Percentiles rank a stretch among this genome's conserved stretches.
Evolutionary conservation across 2,329 filamentous ascomycete genomes (phyloP).

Genomic region (Claviceps africana): DNA sequence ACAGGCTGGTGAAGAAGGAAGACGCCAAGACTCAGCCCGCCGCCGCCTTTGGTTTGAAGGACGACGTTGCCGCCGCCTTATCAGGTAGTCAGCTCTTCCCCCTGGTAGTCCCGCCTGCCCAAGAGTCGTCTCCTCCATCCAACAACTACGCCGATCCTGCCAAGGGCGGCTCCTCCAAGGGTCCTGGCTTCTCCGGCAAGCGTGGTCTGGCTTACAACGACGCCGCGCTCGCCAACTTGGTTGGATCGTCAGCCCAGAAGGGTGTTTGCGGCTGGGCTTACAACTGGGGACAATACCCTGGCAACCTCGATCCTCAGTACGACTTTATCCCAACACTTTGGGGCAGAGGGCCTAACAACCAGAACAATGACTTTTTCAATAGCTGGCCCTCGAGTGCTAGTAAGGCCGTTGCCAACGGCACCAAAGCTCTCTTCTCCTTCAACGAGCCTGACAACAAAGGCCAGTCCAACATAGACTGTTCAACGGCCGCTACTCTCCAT

Average conservation of each 20-base stretch:
- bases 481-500: slow-evolving; percentile 37
- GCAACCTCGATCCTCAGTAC: slow-evolving; percentile 28
- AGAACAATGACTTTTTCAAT: slow-evolving; percentile 16
- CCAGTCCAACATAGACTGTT: slow-evolving; percentile 46
- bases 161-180: neutral
- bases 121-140: no score
- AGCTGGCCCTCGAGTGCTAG: slow-evolving; percentile 40
- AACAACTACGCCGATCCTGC: no score
- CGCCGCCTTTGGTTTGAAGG: slow-evolving; percentile 1
- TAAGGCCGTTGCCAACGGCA: slow-evolving; percentile 37
- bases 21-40: slow-evolving; percentile 6
- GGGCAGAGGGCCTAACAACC: slow-evolving; percentile 25
- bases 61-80: neutral
- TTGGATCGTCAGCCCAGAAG: slow-evolving; percentile 26
- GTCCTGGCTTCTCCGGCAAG: slow-evolving; percentile 28
- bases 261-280: slow-evolving; percentile 44
- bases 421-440: slow-evolving; percentile 48
- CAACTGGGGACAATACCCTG: slow-evolving; percentile 47
- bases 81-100: neutral
- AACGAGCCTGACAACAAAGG: slow-evolving; percentile 53
- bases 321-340: slow-evolving; percentile 57
- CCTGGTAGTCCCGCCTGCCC: neutral
- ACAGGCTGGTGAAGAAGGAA: slow-evolving; percentile 21
- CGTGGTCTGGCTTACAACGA: slow-evolving; percentile 58
- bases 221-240: slow-evolving; percentile 34